Percentiles rank a stretch among this genome's conserved stretches.
Evolutionary conservation across 2,329 filamentous ascomycete species (phyloP).

Genomic region (Xylaria hypoxylon): DNA sequence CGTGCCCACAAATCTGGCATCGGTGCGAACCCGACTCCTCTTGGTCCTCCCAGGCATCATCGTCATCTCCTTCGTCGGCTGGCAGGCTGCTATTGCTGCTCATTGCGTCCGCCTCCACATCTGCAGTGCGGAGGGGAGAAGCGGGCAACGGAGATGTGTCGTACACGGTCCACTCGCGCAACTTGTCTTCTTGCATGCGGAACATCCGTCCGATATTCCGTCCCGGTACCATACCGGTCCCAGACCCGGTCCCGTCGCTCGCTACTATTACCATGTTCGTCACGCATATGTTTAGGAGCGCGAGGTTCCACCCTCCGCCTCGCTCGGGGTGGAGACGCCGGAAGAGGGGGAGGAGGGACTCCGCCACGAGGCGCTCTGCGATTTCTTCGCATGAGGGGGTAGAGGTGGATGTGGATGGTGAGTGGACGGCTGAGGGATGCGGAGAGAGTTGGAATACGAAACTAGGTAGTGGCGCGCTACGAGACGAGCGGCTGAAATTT

Average conservation of each 20-base stretch:
- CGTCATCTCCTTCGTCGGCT: conserved; percentile 29
- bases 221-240: conserved; percentile 68
- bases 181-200: conserved; percentile 74
- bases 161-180: conserved; percentile 74
- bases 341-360: conserved; percentile 78
- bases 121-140: not conserved
- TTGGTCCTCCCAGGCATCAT: conserved; percentile 46
- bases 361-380: conserved; percentile 75
- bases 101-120: not conserved
- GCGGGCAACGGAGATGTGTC: conserved; percentile 49
- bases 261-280: conserved; percentile 77
- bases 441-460: conserved; percentile 74
- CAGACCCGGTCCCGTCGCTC: conserved; percentile 58
- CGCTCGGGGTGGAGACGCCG: conserved; percentile 76
- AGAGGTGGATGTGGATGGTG: not conserved
- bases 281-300: conserved; percentile 86
- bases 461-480: conserved; percentile 77
- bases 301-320: conserved; percentile 78
- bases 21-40: conserved; percentile 51
- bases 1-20: conserved; percentile 64
- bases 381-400: conserved; percentile 56
- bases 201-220: conserved; percentile 89
- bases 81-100: conserved; percentile 7
- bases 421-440: not conserved
- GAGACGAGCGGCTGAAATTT: conserved; percentile 76